Evolutionary conservation across 192 early-diverging fungal species (phyloP).

Genomic region (Podila epicladia): DNA sequence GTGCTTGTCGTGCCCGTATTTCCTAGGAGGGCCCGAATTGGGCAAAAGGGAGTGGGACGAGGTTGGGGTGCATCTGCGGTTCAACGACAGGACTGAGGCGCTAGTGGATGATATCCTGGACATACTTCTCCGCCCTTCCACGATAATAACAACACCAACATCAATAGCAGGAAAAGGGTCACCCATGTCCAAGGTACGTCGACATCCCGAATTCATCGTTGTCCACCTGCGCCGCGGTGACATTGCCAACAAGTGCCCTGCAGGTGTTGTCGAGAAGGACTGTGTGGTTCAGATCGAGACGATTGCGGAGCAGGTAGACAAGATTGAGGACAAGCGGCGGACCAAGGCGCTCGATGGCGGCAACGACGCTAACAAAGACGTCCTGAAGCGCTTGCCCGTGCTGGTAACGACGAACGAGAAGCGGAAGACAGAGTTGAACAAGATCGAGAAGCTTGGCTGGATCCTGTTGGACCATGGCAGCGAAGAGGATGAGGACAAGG

Average conservation of each 20-base stretch:
- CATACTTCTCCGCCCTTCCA: constrained; percentile 12
- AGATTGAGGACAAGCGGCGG: constrained; percentile 24
- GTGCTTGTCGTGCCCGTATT: constrained; percentile 37
- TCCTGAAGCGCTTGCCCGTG: constrained; percentile 16
- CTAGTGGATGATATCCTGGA: constrained; percentile 44
- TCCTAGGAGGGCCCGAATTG: constrained; percentile 10
- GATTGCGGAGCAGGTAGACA: constrained; percentile 36
- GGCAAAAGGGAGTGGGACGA: constrained; percentile 15
- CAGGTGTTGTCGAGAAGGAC: constrained; percentile 21
- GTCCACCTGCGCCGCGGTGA: constrained; percentile 40
- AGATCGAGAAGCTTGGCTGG: constrained; percentile 28
- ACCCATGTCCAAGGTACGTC: constrained; percentile 4
- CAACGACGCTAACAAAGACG: not conserved
- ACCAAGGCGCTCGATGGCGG: not conserved
- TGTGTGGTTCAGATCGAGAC: constrained; percentile 45
- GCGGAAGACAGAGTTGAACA: constrained; percentile 13
- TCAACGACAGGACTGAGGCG: constrained; percentile 32
- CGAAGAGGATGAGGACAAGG: constrained; percentile 15
- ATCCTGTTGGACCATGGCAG: constrained; percentile 44
- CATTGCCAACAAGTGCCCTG: constrained; percentile 27
- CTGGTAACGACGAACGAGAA: constrained; percentile 42
- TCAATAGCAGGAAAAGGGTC: too few relatives aligned
- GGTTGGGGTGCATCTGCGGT: constrained; percentile 29
- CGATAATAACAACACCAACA: too few relatives aligned
- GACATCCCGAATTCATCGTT: constrained; percentile 45